Base-by-base conservation (phyloP, 805 yeast species). In the Ogataea pilisensis region DNA sequence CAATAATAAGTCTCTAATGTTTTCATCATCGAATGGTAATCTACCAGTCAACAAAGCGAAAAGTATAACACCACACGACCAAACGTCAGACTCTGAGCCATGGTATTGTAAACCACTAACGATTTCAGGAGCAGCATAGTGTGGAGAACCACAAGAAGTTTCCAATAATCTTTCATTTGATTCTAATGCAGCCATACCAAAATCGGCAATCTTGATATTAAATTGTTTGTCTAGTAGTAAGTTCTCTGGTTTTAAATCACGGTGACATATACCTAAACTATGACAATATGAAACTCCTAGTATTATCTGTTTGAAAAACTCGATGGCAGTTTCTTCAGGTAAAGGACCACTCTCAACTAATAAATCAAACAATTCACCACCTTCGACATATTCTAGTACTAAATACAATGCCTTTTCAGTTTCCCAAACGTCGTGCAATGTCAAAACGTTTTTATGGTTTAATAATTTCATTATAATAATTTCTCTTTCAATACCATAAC, bases 111-210 rank as follows among this genome's bases (percentile, higher is more conserved):
- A 78, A 28, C 99, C 99, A 11, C 96, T 85, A 9, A 93, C 97
- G 51, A 93, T 91, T 62, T 93, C 99, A 0, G 99, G 99, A 8
- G 96, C 87, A 2, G 98, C 99, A 63, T 93, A 93, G 63, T 93
- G 99, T 8, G 99, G 99, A 14, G 97, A 89, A 1, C 99, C 99
- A 65, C 99, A 93, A 16, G 95, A 82, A 4, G 99, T 93, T 61
- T 91, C 97, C 43, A 93, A 70, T 56, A 91, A 66, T 53, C 84
- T 79, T 50, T 82, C 91, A 39, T 76, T 76, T n/a, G 68, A 59
- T 61, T 93, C 98, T 34, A 93, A 68, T 6, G 99, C 98, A 14
- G 99, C 99, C 99, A 93, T 93, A 26, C 99, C 99, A 61, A 93
- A 93, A 65, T 93, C 99, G 8, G 99, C 99, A 50, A 93, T 88